phyloP scores from a whole-genome alignment of 148 eudicot genomes.

The Beta vulgaris region DNA sequence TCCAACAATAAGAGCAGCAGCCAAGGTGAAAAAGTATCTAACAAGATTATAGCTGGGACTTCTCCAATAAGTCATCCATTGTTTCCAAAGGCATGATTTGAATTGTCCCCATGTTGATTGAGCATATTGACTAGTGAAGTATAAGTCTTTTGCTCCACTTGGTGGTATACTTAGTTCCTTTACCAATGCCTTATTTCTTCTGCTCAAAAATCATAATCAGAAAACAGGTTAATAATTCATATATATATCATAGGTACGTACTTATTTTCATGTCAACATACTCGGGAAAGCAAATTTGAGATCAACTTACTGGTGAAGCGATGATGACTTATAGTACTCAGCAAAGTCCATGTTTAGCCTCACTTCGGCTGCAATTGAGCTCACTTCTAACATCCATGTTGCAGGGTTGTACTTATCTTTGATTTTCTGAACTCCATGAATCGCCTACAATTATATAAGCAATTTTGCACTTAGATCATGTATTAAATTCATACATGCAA shows the following conservation, averaged over 20 bases:
- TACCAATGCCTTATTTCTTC: constrained; percentile 58
- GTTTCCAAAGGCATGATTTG: constrained; percentile 76
- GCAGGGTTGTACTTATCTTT: constrained; percentile 71
- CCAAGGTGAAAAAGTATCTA: constrained; percentile 57
- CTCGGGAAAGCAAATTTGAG: not conserved
- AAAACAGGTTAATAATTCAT: not conserved
- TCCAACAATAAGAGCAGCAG: constrained; percentile 54
- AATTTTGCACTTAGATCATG: not conserved
- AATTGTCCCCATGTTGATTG: constrained; percentile 61
- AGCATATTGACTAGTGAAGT: constrained; percentile 47
- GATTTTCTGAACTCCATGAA: constrained; percentile 61
- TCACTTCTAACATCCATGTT: constrained; percentile 83
- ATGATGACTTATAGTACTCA: constrained; percentile 53
- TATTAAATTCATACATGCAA: not conserved
- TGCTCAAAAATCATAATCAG: constrained; percentile 24
- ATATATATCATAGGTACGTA: not conserved
- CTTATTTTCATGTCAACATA: not conserved
- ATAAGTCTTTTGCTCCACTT: constrained; percentile 52
- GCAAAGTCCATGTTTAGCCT: constrained; percentile 66
- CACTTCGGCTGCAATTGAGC: constrained; percentile 59
- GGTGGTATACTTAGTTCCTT: constrained; percentile 57
- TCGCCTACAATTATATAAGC: constrained; percentile 30
- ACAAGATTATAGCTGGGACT: constrained; percentile 70
- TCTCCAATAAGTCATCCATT: constrained; percentile 79
- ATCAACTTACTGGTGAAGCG: constrained; percentile 54